Evolutionary conservation across 169 alveolate genomes (phyloP), one percentile per base, ranked within the genome.

Genomic region (Perkinsus olseni): DNA sequence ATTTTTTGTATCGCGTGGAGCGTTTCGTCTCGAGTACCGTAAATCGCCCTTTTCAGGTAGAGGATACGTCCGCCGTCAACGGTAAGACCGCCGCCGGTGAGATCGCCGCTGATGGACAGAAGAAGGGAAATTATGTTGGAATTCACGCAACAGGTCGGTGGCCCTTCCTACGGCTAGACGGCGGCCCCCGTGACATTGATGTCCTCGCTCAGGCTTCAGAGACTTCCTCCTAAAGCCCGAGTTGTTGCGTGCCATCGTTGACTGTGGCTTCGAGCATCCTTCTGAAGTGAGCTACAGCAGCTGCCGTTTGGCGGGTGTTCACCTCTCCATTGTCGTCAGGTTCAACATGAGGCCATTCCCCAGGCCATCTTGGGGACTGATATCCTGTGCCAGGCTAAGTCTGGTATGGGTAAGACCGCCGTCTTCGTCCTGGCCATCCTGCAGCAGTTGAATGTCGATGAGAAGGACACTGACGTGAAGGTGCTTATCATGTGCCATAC

Each of bases 341-440:
- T 99, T 62, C 99, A 99, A 95, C 99, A 98, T 95, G 99, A 99
- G 96, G 98, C 99, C 93, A 98, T 99, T 39, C 99, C 99, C 6
- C 98, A 98, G 93, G 99, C 99, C 39, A 98, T 98, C 95, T 97
- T 98, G 39, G 99, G 99, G 51, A 97, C 97, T 38, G 99, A 99
- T 96, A 97, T 99, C 36, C 97, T 99, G 74, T 99, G 99, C 97
- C 99, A 99, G 96, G 99, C 99, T 82, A 98, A 99, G 95, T 98
- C 99, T 91, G 99, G 99, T 92, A 99, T 99, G 99, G 99, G 99
- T n/a, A 99, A 99, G 97, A 99, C 99, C 38, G 99, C 99, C 39
- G 99, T 99, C 38, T 99, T 99, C 95, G 99, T 99, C 38, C 95
- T 99, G 93, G 97, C 99, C 28, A 98, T 99, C 93, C 97, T 99